A percentile compares a stretch with the other conserved stretches of the same genome.
Evolutionary conservation across 179 eudicot genomes (phyloP).

Genomic region (Gypsophila paniculata): DNA sequence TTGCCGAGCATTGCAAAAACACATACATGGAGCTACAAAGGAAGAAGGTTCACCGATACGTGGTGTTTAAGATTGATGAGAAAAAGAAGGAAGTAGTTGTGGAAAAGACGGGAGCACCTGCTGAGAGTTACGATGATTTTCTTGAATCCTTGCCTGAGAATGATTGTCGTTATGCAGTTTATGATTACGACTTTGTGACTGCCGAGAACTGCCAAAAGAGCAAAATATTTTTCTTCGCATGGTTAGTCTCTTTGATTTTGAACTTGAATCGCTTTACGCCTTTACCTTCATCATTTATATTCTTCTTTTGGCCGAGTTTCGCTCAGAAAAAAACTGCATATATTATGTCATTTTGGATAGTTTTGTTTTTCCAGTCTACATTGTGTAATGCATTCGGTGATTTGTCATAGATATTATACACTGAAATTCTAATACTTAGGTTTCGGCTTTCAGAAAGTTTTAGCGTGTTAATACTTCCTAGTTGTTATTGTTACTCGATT

Average conservation of each 20-base stretch:
- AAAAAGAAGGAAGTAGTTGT: conserved; percentile 69
- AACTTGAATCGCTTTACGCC: neutral
- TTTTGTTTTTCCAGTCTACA: neutral
- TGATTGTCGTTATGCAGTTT: conserved; percentile 70
- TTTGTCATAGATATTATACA: no score
- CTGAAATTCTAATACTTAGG: no score
- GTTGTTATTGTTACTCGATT: neutral
- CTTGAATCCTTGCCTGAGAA: conserved; percentile 67
- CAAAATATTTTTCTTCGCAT: conserved; percentile 69
- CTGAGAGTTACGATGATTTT: conserved; percentile 68
- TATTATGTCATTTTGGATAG: neutral
- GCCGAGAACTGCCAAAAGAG: conserved; percentile 73
- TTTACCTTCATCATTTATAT: neutral
- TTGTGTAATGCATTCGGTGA: no score
- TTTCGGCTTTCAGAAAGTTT: neutral
- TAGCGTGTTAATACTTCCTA: neutral
- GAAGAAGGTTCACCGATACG: conserved; percentile 70
- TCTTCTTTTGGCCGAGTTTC: neutral
- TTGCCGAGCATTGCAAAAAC: conserved; percentile 58
- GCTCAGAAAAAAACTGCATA: neutral
- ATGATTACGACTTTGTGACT: conserved; percentile 66
- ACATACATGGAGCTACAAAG: conserved; percentile 63
- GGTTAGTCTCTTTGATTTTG: conserved; percentile 38
- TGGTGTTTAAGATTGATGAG: conserved; percentile 74
- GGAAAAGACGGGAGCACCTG: conserved; percentile 63